Evolutionary conservation across 345 rosid genomes (phyloP), one percentile per base, ranked within the genome.

Genomic region (Trapa bicornis): DNA sequence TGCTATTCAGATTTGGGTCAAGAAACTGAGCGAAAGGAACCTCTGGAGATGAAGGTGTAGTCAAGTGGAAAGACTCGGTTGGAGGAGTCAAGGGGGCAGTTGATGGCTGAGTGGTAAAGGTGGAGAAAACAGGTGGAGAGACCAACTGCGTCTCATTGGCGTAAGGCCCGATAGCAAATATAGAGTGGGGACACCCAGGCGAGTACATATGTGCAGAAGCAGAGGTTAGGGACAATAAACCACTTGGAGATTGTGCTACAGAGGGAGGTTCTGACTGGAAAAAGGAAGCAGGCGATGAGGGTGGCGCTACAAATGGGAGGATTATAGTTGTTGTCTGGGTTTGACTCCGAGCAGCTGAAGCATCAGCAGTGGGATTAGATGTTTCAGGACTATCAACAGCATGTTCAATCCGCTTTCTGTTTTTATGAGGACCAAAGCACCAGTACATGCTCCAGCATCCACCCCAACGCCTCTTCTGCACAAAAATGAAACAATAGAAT

Each of bases 241-340:
- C 93, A 16, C 79, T 84, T 2, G 99, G 97, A 16, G 99, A 94
- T 9, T 94, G 99, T 4, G 85, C 71, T 2, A 78, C 91, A 38
- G 97, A 94, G 64, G 93, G 84, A 61, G 96, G 97, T 50, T 86
- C 99, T 50, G 97, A 94, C 68, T 83, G 99, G 73, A 89, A 77
- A 79, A 94, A 94, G 9, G 99, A 91, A 56, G 89, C 97, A n/a
- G 97, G 99, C 67, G 99, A 94, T 35, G 99, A 94, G 33, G 99
- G 96, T 36, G 99, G 97, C 37, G 97, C 99, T 72, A 81, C 75
- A 67, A 94, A 94, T 8, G 95, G 99, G 35, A 82, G 87, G 11
- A 78, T 41, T 3, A 80, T 61, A 2, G 75, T 22, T 39, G 83
- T 71, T 29, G 77, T 68, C 66, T 78, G 87, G 67, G 72, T 64